Evolutionary conservation across 2,329 filamentous ascomycete species (phyloP), one percentile per base, ranked within the genome.

Genomic region (Davidsoniella neocaledoniae): DNA sequence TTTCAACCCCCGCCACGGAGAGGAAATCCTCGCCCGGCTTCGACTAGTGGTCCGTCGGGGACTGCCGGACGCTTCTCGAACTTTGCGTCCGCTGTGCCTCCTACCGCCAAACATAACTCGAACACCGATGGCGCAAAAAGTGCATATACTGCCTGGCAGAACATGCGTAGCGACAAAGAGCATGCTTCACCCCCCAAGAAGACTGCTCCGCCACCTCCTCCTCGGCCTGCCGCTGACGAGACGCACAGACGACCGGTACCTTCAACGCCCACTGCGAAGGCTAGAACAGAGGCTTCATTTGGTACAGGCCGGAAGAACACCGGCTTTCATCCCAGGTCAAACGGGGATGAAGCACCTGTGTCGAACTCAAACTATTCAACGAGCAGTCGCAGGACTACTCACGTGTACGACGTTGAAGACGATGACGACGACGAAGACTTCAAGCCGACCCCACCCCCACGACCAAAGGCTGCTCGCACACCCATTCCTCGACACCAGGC

Each of bases 201-300:
- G 49, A 21, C 62, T 55, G 43, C 63, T 59, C 40, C 60, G 5
- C 46, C 59, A 21, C 60, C 58, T 29, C 57, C 62, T 16, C 51
- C 60, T 2, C 58, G 61, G 33, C 55, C 60, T 49, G 60, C 58
- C 3, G 54, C 60, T 1, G 60, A 65, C 0, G 54, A 55, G 4
- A 52, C 59, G 7, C 54, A 56, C 25, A 63, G 64, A 10, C 65
- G 62, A 17, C 67, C 71, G 4, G 64, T 64, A 5, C 68, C 72
- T 7, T 65, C 69, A 40, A 73, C 73, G 2, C 69, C 73, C 7
- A 70, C 69, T 9, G 72, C 74, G 43, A 68, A 66, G 52, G 68
- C 74, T 54, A 71, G 73, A 48, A 68, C 70, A 7, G 66, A 77
- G 43, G 73, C 73, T 14, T 66, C 74, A 0, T 78, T 78, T 57